These are phyloP conservation scores for Aechmea fasciata DNA, from an alignment of 176 grass and related monocot genomes.

Conservation along the genomic window DNA sequence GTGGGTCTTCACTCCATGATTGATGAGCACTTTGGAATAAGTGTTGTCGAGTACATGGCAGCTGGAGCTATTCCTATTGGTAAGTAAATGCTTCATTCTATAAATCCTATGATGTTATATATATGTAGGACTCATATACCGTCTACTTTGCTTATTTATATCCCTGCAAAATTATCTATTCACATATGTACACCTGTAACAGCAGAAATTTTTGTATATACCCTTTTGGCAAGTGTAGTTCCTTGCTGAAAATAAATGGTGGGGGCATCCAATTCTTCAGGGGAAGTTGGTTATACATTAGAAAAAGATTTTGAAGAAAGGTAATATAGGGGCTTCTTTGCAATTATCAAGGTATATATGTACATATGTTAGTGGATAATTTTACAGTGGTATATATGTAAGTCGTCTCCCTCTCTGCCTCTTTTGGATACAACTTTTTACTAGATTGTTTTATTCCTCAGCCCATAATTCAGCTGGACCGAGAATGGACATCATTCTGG, in stretches of 20 bases:
- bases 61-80: conserved; percentile 92
- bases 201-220: too few relatives aligned
- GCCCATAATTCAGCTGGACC: conserved; percentile 88
- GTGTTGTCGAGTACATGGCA: conserved; percentile 95
- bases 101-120: not conserved
- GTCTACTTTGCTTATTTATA: too few relatives aligned
- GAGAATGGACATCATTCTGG: conserved; percentile 84
- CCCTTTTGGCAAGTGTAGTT: too few relatives aligned
- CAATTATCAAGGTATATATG: not conserved
- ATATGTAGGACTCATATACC: not conserved
- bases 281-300: too few relatives aligned
- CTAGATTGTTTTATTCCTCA: conserved; percentile 13
- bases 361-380: too few relatives aligned
- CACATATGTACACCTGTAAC: too few relatives aligned
- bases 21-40: conserved; percentile 95
- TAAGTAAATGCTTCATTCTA: conserved; percentile 15
- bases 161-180: too few relatives aligned
- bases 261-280: too few relatives aligned
- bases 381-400: too few relatives aligned
- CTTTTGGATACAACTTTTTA: not conserved
- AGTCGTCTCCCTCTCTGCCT: not conserved
- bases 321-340: not conserved
- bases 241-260: too few relatives aligned
- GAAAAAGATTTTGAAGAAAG: too few relatives aligned
- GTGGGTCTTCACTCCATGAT: conserved; percentile 87